Evolutionary conservation across 495 filamentous ascomycete genomes (phyloP).

Genomic region (Hypoxylon cercidicola): DNA sequence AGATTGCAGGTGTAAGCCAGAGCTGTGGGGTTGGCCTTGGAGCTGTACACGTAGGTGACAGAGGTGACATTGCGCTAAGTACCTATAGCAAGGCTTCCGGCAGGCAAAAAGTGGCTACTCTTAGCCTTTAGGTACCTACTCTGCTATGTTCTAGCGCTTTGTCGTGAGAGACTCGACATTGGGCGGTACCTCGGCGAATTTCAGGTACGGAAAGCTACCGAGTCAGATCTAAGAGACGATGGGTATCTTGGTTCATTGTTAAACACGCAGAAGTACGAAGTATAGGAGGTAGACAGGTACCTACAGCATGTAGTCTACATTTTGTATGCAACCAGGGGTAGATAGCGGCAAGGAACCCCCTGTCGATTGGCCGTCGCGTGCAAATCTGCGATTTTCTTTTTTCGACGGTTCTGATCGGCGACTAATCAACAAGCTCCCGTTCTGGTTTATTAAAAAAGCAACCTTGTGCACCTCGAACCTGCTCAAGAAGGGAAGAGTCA

Average conservation of each 20-base stretch:
- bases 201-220: not conserved
- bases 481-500: constrained; percentile 25
- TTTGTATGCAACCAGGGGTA: constrained; percentile 19
- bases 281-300: too few species aligned
- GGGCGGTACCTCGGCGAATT: too few species aligned
- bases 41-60: not conserved
- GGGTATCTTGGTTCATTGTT: not conserved
- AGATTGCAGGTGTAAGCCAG: constrained; percentile 17
- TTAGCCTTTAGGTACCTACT: too few species aligned
- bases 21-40: constrained; percentile 13
- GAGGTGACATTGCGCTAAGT: too few species aligned
- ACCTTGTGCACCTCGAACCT: constrained; percentile 10
- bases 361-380: constrained; percentile 27
- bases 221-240: not conserved
- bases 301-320: constrained; percentile 4
- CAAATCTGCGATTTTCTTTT: constrained; percentile 25
- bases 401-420: constrained; percentile 45
- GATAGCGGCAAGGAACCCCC: constrained; percentile 30
- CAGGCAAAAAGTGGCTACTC: constrained; percentile 1
- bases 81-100: not conserved
- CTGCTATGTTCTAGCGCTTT: too few species aligned
- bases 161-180: too few species aligned
- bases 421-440: constrained; percentile 46
- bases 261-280: too few species aligned
- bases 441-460: constrained; percentile 39